Percentiles rank a stretch among this genome's conserved stretches.
These are phyloP conservation scores for Hypomontagnella submonticulosa DNA, from an alignment of 495 filamentous ascomycete species.

Conservation along the genomic window DNA sequence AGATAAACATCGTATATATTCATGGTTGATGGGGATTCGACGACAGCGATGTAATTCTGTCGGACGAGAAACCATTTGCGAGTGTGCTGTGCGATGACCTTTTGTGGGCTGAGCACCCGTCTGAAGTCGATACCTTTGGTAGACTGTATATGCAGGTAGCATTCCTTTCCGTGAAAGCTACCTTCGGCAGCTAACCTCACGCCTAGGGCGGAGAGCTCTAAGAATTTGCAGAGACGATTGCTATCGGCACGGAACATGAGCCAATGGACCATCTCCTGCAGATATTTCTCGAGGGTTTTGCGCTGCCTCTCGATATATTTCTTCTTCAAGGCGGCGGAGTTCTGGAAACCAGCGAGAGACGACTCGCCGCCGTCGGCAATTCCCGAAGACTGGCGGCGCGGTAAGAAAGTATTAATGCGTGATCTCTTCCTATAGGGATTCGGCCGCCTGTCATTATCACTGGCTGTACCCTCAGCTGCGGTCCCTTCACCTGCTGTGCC, in stretches of 20 bases:
- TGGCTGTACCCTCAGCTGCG: constrained; percentile 55
- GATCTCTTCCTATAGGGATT: constrained; percentile 68
- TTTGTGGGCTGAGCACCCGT: constrained; percentile 76
- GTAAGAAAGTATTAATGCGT: constrained; percentile 66
- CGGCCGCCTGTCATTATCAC: constrained; percentile 52
- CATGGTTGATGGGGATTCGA: constrained; percentile 98
- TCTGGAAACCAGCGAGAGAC: constrained; percentile 38
- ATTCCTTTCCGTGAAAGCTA: constrained; percentile 98
- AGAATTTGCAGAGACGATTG: constrained; percentile 94
- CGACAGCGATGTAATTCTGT: constrained; percentile 96
- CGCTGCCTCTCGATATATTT: constrained; percentile 74
- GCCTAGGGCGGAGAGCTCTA: constrained; percentile 93
- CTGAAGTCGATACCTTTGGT: constrained; percentile 91
- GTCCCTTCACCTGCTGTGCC: constrained; percentile 59
- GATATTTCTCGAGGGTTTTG: constrained; percentile 86
- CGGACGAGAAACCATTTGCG: constrained; percentile 99
- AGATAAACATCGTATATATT: constrained; percentile 99
- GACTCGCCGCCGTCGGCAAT: constrained; percentile 50
- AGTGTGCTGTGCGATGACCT: constrained; percentile 81
- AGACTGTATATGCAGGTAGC: constrained; percentile 89
- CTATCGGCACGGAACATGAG: constrained; percentile 96
- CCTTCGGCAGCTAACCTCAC: constrained; percentile 95
- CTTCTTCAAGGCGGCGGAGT: constrained; percentile 53
- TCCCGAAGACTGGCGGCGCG: constrained; percentile 59
- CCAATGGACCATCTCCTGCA: constrained; percentile 94